A percentile compares a stretch with the other conserved stretches of the same genome.
phyloP scores from a whole-genome alignment of 208 protist genomes.

The Trypanosoma conorhini region DNA sequence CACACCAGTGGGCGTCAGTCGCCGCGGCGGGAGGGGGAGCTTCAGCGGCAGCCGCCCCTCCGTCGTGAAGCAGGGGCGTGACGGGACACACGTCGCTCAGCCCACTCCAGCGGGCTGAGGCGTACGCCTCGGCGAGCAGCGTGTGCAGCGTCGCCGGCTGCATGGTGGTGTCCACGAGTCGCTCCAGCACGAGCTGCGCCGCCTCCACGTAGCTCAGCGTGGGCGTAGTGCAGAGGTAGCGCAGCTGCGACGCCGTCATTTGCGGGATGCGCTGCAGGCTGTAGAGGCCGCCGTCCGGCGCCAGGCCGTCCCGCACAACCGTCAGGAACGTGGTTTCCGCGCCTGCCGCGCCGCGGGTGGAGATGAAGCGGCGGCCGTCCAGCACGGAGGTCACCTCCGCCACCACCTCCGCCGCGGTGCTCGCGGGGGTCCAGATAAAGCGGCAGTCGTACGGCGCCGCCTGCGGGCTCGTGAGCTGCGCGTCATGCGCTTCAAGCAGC shows the following conservation, averaged over 20 bases:
- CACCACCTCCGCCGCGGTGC: constrained; percentile 45
- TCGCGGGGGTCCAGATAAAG: constrained; percentile 49
- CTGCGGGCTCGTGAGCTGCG: constrained; percentile 30
- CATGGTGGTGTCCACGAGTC: constrained; percentile 68
- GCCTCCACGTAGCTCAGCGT: constrained; percentile 66
- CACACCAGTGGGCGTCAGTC: neutral
- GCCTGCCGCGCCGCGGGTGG: constrained; percentile 54
- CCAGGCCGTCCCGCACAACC: constrained; percentile 77
- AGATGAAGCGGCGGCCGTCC: constrained; percentile 44
- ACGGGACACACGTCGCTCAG: constrained; percentile 66
- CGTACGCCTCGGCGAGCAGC: constrained; percentile 72
- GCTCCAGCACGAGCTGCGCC: constrained; percentile 75
- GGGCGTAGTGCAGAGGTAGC: constrained; percentile 44
- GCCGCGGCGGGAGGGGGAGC: neutral
- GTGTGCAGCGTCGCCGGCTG: constrained; percentile 46
- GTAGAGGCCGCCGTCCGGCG: constrained; percentile 81
- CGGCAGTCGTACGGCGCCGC: constrained; percentile 51
- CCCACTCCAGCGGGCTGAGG: constrained; percentile 57
- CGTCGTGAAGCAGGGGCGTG: constrained; percentile 34
- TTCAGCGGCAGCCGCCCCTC: neutral
- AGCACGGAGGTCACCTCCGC: constrained; percentile 7
- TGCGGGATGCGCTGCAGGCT: constrained; percentile 58
- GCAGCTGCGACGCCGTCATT: constrained; percentile 66
- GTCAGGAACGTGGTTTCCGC: constrained; percentile 48
- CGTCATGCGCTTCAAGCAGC: constrained; percentile 52